These are phyloP conservation scores for Didymosphaeria variabile DNA, from an alignment of 2,329 filamentous ascomycete genomes.

Conservation along the genomic window DNA sequence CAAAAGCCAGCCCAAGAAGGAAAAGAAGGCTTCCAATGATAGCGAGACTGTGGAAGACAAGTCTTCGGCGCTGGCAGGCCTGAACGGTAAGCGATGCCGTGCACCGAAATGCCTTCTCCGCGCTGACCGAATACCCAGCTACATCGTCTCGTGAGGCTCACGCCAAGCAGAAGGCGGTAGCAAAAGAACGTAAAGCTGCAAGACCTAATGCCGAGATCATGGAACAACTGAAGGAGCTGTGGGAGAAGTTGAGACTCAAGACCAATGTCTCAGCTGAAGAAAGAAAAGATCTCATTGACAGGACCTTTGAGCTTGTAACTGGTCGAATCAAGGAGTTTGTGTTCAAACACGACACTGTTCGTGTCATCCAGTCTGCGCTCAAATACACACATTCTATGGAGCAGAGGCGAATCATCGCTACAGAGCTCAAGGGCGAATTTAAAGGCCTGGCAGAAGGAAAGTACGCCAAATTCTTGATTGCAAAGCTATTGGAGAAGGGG, in stretches of 20 bases:
- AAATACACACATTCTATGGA: slow-evolving; percentile 85
- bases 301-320: slow-evolving; percentile 91
- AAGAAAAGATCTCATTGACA: slow-evolving; percentile 83
- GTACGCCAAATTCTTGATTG: slow-evolving; percentile 97
- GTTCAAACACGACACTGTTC: slow-evolving; percentile 97
- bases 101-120: not conserved
- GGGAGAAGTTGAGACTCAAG: slow-evolving; percentile 92
- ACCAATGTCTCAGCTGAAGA: slow-evolving; percentile 92
- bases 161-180: slow-evolving; percentile 88
- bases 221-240: slow-evolving; percentile 91
- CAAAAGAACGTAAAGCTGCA: slow-evolving; percentile 86
- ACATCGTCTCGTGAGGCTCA: slow-evolving; percentile 86
- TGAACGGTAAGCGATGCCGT: slow-evolving; percentile 35
- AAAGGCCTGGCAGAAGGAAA: slow-evolving; percentile 87
- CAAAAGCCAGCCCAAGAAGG: slow-evolving; percentile 10
- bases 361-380: slow-evolving; percentile 94
- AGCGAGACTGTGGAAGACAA: slow-evolving; percentile 27
- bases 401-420: slow-evolving; percentile 85
- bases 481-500: slow-evolving; percentile 91
- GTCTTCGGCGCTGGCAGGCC: slow-evolving; percentile 32
- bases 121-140: slow-evolving; percentile 55
- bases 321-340: slow-evolving; percentile 94
- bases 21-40: slow-evolving; percentile 38
- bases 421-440: slow-evolving; percentile 86
- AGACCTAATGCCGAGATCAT: slow-evolving; percentile 94